Evolutionary conservation across 2,329 filamentous ascomycete genomes (phyloP).

Genomic region (Xylariaceae sp.): DNA sequence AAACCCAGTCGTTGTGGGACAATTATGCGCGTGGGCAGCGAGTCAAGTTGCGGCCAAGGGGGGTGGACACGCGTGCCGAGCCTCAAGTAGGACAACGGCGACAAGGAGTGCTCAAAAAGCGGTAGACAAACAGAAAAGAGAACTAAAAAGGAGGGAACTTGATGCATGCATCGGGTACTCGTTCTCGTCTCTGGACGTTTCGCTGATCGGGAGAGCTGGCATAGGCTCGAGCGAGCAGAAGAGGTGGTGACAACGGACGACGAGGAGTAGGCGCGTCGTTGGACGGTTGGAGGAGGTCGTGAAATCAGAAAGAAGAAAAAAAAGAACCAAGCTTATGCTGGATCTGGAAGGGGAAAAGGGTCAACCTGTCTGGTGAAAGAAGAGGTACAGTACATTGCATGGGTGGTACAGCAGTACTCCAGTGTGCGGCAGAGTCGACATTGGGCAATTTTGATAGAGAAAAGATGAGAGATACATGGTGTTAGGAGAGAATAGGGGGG

Average conservation of each 20-base stretch:
- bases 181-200: conserved; percentile 10
- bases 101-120: conserved; percentile 9
- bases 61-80: conserved; percentile 11
- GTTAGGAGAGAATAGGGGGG: background rate
- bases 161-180: conserved; percentile 23
- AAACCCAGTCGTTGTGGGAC: conserved; percentile 3
- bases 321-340: conserved; percentile 7
- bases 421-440: conserved; percentile 1
- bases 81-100: conserved; percentile 2
- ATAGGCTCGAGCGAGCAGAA: conserved; percentile 6
- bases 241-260: conserved; percentile 14
- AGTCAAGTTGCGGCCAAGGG: conserved; percentile 3
- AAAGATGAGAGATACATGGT: conserved; percentile 15
- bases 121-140: conserved; percentile 16
- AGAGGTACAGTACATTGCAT: conserved; percentile 11
- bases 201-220: conserved; percentile 9
- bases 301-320: conserved; percentile 12
- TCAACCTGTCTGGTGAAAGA: conserved; percentile 17
- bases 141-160: conserved; percentile 20
- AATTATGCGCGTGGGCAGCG: no score
- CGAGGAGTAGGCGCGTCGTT: conserved; percentile 20
- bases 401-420: conserved; percentile 10
- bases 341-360: conserved; percentile 19
- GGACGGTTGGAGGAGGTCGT: conserved; percentile 15
- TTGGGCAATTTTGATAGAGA: conserved; percentile 3